Evolutionary conservation across 345 rosid genomes (phyloP).

Genomic region (Chamaenerion angustifolium): DNA sequence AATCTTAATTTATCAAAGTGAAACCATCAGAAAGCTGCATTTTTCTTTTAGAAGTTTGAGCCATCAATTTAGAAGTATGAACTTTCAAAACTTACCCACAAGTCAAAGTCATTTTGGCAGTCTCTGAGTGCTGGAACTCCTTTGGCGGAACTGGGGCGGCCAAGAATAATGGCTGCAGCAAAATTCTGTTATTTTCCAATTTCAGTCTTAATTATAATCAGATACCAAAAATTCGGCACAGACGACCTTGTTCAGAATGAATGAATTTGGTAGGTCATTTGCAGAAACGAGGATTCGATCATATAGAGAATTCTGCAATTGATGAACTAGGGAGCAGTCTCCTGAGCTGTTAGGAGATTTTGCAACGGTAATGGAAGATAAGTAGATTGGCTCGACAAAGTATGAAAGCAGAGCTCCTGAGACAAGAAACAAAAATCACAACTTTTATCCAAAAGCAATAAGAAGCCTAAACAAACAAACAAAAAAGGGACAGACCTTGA

Average conservation of each 20-base stretch:
- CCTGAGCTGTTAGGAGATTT: constrained; percentile 26
- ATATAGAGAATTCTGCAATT: constrained; percentile 39
- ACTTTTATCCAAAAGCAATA: not conserved
- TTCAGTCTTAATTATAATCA: too few relatives aligned
- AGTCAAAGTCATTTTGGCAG: constrained; percentile 65
- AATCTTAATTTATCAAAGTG: too few relatives aligned
- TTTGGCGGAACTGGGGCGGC: constrained; percentile 51
- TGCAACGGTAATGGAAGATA: constrained; percentile 67
- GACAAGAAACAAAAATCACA: constrained; percentile 10
- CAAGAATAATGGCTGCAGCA: constrained; percentile 55
- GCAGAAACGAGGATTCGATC: constrained; percentile 35
- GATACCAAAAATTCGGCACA: constrained; percentile 4
- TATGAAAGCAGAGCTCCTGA: constrained; percentile 72
- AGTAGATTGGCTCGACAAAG: constrained; percentile 55
- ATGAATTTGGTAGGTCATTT: constrained; percentile 27
- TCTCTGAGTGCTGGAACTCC: constrained; percentile 83
- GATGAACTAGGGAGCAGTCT: constrained; percentile 27
- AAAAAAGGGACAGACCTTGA: constrained; percentile 45
- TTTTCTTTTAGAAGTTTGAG: too few relatives aligned
- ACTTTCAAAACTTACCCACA: constrained; percentile 47
- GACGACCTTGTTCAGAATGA: constrained; percentile 60
- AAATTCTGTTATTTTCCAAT: constrained; percentile 2
- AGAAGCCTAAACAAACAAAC: not conserved
- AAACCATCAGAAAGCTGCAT: too few relatives aligned
- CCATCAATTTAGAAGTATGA: too few relatives aligned